Conservation (phyloP, 345 rosid genomes). For the Camelina hispida region DNA sequence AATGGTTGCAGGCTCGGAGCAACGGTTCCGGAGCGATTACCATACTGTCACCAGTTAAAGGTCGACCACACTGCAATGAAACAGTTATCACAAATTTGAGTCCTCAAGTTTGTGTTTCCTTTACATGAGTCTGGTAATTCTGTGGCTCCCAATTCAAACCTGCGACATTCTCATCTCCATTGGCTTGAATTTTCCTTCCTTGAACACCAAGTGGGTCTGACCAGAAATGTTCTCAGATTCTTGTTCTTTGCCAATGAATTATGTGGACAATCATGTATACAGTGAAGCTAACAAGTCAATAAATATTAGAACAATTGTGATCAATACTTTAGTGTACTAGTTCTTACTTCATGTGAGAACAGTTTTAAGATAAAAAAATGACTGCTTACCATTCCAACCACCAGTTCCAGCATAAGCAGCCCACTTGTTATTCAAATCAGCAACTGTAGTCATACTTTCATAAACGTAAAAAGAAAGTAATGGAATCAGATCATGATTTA, state of each 20-base stretch:
- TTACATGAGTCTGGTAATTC: background rate
- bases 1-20: too few relatives aligned
- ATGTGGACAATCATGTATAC: background rate
- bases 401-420: too few relatives aligned
- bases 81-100: constrained; percentile 15
- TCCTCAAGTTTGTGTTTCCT: background rate
- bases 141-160: constrained; percentile 47
- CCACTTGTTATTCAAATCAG: too few relatives aligned
- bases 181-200: constrained; percentile 75
- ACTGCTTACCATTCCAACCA: too few relatives aligned
- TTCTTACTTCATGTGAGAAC: too few relatives aligned
- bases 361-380: too few relatives aligned
- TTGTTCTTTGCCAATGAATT: constrained; percentile 17
- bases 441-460: too few relatives aligned
- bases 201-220: constrained; percentile 96
- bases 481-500: too few relatives aligned
- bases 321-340: too few relatives aligned
- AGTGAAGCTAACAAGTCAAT: constrained; percentile 16
- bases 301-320: too few relatives aligned
- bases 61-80: constrained; percentile 86
- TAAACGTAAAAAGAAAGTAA: too few relatives aligned
- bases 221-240: constrained; percentile 35
- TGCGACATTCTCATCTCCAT: constrained; percentile 74
- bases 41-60: constrained; percentile 72
- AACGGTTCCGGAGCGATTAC: too few relatives aligned